Evolutionary conservation across 805 yeast species (phyloP).

Genomic region (Cyberlindnera maclurae): DNA sequence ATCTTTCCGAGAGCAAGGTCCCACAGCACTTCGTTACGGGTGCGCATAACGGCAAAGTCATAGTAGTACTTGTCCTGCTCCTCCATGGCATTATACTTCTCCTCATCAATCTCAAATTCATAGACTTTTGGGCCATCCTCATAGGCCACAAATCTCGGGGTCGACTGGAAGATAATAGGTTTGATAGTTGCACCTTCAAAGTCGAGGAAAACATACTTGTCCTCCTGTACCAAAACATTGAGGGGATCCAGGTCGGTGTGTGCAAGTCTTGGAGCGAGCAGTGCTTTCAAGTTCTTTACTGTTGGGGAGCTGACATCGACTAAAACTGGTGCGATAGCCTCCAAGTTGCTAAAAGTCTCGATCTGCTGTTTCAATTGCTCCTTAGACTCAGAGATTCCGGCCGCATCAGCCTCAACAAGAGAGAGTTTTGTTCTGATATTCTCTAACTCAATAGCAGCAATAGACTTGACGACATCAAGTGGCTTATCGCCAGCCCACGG

Average conservation of each 20-base stretch:
- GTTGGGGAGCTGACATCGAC: conserved; percentile 42
- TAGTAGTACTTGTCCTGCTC: conserved; percentile 75
- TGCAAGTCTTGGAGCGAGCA: conserved; percentile 65
- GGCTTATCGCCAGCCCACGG: conserved; percentile 68
- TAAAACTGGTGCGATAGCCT: conserved; percentile 48
- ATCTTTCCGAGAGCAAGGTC: conserved; percentile 66
- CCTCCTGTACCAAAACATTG: conserved; percentile 55
- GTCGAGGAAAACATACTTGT: conserved; percentile 57
- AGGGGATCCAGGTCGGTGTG: conserved; percentile 88
- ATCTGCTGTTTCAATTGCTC: conserved; percentile 42
- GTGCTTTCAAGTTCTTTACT: conserved; percentile 54
- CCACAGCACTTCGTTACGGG: conserved; percentile 88
- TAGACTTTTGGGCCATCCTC: conserved; percentile 78
- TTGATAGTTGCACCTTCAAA: conserved; percentile 76
- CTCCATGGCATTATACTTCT: conserved; percentile 56
- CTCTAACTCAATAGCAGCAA: conserved; percentile 63
- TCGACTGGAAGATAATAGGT: conserved; percentile 71
- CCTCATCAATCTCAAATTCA: conserved; percentile 66
- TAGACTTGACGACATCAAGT: conserved; percentile 51
- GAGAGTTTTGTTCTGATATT: conserved; percentile 46
- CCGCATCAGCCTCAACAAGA: conserved; percentile 44
- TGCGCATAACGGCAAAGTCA: conserved; percentile 79
- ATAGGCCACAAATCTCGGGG: conserved; percentile 81
- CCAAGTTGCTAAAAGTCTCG: conserved; percentile 55
- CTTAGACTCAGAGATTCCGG: conserved; percentile 38